Percentiles rank a stretch among this genome's conserved stretches.
Conservation (phyloP, 148 eudicot species). For the Fagopyrum tataricum region DNA sequence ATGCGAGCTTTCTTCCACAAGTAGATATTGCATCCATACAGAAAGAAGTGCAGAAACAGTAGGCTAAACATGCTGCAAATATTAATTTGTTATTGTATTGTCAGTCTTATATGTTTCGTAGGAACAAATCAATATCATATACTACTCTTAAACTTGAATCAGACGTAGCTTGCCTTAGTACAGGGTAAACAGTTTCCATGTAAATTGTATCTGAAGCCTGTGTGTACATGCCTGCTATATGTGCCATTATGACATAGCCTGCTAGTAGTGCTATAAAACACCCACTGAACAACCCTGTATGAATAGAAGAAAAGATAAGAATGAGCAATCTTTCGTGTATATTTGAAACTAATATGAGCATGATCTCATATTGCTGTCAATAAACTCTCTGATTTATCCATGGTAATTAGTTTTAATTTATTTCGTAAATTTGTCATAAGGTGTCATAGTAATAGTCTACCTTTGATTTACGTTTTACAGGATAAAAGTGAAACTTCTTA, state of each 20-base stretch:
- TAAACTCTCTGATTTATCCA: too few relatives aligned
- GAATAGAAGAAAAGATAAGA: neutral
- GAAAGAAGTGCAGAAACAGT: constrained; percentile 76
- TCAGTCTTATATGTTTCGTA: constrained; percentile 38
- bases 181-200: constrained; percentile 97
- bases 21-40: constrained; percentile 94
- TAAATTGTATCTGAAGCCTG: constrained; percentile 62
- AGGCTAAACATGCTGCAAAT: constrained; percentile 86
- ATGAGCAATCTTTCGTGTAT: neutral
- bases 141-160: constrained; percentile 37
- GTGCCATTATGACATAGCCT: constrained; percentile 86
- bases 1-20: constrained; percentile 82
- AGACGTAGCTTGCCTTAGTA: constrained; percentile 65
- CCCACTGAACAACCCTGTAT: constrained; percentile 72
- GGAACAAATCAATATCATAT: constrained; percentile 18
- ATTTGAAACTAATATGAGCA: too few relatives aligned
- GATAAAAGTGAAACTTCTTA: too few relatives aligned
- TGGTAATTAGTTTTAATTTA: too few relatives aligned
- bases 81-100: constrained; percentile 28
- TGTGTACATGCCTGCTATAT: constrained; percentile 61
- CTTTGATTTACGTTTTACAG: too few relatives aligned
- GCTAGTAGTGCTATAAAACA: constrained; percentile 68
- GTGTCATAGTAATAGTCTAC: too few relatives aligned
- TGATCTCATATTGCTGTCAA: too few relatives aligned
- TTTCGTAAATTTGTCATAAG: too few relatives aligned